phyloP scores from a whole-genome alignment of 352 stramenopile genomes.

The Pythium scleroteichum region DNA sequence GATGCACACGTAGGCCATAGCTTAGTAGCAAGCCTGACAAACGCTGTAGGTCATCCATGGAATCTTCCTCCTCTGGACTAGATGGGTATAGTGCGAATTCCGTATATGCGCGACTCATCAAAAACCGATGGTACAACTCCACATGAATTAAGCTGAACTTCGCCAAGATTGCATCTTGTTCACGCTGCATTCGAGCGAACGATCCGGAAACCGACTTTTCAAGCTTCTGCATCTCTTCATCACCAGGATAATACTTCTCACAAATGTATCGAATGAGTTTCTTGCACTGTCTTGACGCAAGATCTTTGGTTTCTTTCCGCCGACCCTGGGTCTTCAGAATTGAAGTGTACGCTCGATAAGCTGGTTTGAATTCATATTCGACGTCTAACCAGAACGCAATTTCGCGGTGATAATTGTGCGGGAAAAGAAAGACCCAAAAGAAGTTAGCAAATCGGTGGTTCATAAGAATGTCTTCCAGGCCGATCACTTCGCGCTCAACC shows the following conservation, averaged over 20 bases:
- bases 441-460: constrained; percentile 88
- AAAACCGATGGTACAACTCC: constrained; percentile 84
- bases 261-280: constrained; percentile 84
- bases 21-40: constrained; percentile 72
- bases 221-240: constrained; percentile 72
- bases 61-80: constrained; percentile 48
- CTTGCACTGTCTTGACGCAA: constrained; percentile 59
- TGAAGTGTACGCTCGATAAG: constrained; percentile 68
- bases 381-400: constrained; percentile 85
- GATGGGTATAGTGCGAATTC: constrained; percentile 84
- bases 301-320: constrained; percentile 59
- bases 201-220: constrained; percentile 68
- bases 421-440: constrained; percentile 89
- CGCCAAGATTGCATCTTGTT: constrained; percentile 82
- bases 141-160: constrained; percentile 87
- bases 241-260: constrained; percentile 80
- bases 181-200: constrained; percentile 62
- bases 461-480: constrained; percentile 84
- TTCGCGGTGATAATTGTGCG: constrained; percentile 87
- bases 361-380: constrained; percentile 87
- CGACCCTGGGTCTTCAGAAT: constrained; percentile 52
- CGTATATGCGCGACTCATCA: constrained; percentile 81
- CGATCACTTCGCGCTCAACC: constrained; percentile 79
- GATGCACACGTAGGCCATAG: constrained; percentile 81
- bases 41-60: constrained; percentile 71